Evolutionary conservation across 768 basidiomycete genomes (phyloP).

Genomic region (Coprinellus aureogranulatus): DNA sequence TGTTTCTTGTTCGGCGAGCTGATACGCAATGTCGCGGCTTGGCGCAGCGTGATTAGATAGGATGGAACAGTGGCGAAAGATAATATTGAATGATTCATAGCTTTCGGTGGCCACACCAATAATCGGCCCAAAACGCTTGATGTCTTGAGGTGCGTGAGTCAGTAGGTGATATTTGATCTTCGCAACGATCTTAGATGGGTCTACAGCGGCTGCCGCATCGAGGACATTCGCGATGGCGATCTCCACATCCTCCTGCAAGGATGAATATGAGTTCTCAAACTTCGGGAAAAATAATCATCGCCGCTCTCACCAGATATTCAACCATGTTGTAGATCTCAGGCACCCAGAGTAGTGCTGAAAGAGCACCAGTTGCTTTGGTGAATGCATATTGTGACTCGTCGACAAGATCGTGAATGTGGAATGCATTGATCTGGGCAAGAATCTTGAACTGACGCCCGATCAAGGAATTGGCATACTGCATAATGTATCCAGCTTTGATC

Average conservation of each 20-base stretch:
- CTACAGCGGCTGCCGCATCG: conserved; percentile 29
- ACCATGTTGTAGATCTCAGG: conserved; percentile 34
- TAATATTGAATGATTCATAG: conserved; percentile 42
- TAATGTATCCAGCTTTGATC: conserved; percentile 40
- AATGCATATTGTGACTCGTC: conserved; percentile 18
- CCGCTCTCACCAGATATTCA: conserved; percentile 31
- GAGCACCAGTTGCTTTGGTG: conserved; percentile 30
- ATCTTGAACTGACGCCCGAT: conserved; percentile 39
- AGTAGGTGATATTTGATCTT: conserved; percentile 39
- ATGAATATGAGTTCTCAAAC: conserved; percentile 25
- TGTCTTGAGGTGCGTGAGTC: conserved; percentile 32
- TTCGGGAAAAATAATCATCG: too few species aligned
- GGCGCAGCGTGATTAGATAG: conserved; percentile 8
- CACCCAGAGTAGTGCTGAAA: conserved; percentile 40
- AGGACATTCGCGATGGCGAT: conserved; percentile 34
- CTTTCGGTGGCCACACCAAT: conserved; percentile 31
- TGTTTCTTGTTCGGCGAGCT: conserved; percentile 3
- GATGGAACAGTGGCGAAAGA: conserved; percentile 40
- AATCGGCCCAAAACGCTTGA: conserved; percentile 32
- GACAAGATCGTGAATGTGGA: conserved; percentile 20
- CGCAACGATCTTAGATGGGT: conserved; percentile 31
- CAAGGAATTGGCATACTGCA: conserved; percentile 41
- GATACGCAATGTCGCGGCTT: conserved; percentile 4
- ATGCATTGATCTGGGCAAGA: conserved; percentile 27
- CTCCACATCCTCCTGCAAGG: conserved; percentile 24